Evolutionary conservation across 75 land plant genomes (phyloP), one percentile per base, ranked within the genome.

Genomic region (Selaginella tamariscina): DNA sequence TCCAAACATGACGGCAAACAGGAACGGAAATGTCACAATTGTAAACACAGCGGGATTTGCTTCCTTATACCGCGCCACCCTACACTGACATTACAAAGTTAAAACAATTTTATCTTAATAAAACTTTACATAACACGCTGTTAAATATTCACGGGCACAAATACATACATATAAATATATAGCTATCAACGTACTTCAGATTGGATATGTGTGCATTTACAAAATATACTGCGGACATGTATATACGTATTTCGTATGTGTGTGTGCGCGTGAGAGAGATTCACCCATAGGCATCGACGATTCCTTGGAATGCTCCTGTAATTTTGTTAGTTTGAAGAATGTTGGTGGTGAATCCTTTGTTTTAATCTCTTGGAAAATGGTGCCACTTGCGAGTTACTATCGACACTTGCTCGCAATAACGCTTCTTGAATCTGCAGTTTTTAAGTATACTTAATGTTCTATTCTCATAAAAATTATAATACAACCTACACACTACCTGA

Each of bases 1-100:
- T n/a, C 98, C 98, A 84, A 93, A 93, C 98, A 93, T 93, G 33
- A 93, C 98, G 30, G 98, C 98, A 77, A 94, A 94, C 44, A 94
- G 83, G 67, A 94, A 94, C 24, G 98, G 98, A 66, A 94, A 94
- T 23, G 98, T 94, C 57, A 94, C 81, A n/a, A 85, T 77, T 54
- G 98, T 81, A 71, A 81, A 94, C 26, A 91, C 88, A 26, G 85
- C 83, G 73, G 98, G 96, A 87, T 94, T 94, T 31, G 88, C 91
- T 74, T 94, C 98, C 70, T 80, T 82, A 70, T 89, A 94, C 57
- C 78, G 83, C 20, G 88, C 98, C 78, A 94, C 81, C 69, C 98
- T 94, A 92, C 71, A 73, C 67, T 2, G 13, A 27, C 28, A 68
- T 20, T 57, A 1, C 2, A n/a, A 39, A 60, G 22, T 20, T 13